Evolutionary conservation across 2,329 filamentous ascomycete species (phyloP).

Genomic region (Colletotrichum sidae): DNA sequence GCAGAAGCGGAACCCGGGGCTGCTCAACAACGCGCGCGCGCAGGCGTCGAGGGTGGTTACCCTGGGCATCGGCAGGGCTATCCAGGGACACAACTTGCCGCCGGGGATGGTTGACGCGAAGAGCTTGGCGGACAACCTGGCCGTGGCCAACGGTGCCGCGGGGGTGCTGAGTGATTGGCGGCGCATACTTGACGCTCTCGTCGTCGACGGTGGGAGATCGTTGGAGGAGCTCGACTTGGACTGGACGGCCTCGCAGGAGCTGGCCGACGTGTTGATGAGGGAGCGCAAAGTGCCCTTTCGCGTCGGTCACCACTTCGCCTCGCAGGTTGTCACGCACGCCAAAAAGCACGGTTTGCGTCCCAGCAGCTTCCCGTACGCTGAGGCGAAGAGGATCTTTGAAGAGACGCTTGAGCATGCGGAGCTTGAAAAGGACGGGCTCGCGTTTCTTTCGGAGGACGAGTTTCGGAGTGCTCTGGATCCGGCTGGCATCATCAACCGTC

Average conservation of each 20-base stretch:
- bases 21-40: conserved; percentile 4
- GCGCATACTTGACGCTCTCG: conserved; percentile 21
- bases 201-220: conserved; percentile 20
- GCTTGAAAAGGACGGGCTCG: background rate
- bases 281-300: conserved; percentile 27
- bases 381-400: conserved; percentile 19
- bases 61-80: conserved; percentile 21
- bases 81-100: conserved; percentile 29
- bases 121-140: conserved; percentile 22
- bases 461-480: conserved; percentile 22
- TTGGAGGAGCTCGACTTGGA: conserved; percentile 28
- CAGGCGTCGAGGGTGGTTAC: conserved; percentile 27
- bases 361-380: conserved; percentile 19
- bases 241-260: conserved; percentile 33
- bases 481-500: conserved; percentile 16
- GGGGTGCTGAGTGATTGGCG: conserved; percentile 1
- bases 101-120: conserved; percentile 32
- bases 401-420: conserved; percentile 8
- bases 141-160: conserved; percentile 9
- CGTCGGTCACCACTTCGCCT: conserved; percentile 35
- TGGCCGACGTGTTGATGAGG: conserved; percentile 29
- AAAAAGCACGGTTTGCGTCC: conserved; percentile 11
- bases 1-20: conserved; percentile 29
- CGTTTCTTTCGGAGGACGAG: conserved; percentile 11
- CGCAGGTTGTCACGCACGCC: conserved; percentile 25